phyloP scores from a whole-genome alignment of 2,329 filamentous ascomycete species.

The Cladophialophora yegresii region DNA sequence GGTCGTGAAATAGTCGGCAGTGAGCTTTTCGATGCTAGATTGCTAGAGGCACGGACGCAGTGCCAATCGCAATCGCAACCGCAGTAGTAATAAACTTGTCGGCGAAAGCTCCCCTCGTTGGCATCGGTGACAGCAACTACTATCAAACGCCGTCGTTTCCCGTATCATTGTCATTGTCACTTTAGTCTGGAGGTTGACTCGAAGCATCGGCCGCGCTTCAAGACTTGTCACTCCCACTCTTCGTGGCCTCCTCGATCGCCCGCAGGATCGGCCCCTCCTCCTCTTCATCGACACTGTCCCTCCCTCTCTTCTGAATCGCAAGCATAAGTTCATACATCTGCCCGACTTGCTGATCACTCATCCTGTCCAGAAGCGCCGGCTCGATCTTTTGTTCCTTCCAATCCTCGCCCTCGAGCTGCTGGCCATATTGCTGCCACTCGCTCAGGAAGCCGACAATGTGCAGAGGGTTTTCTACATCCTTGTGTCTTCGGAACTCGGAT shows the following conservation, averaged over 20 bases:
- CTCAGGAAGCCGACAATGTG: conserved; percentile 95
- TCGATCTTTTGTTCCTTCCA: conserved; percentile 89
- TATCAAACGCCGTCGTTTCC: not conserved
- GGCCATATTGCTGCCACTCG: conserved; percentile 94
- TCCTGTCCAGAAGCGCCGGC: conserved; percentile 70
- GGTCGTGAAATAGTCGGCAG: not conserved
- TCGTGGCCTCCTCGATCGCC: conserved; percentile 36
- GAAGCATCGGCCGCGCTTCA: not conserved
- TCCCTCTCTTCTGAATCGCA: conserved; percentile 64
- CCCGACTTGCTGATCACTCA: conserved; percentile 93
- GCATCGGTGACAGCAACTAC: not conserved
- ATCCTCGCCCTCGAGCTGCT: conserved; percentile 81
- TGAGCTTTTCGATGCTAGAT: not conserved
- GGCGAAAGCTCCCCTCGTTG: not conserved
- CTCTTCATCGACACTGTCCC: conserved; percentile 52
- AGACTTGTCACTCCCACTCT: not conserved
- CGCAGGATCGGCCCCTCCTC: conserved; percentile 37
- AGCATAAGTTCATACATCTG: conserved; percentile 95
- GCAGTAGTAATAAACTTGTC: not conserved
- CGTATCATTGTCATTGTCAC: not conserved
- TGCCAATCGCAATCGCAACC: not conserved
- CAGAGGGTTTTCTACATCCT: conserved; percentile 80
- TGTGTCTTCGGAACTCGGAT: conserved; percentile 84
- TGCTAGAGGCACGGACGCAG: not conserved
- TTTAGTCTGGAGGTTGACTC: not conserved